Conservation (phyloP, 2,329 filamentous ascomycete genomes). For the Aspergillus neoniger region DNA sequence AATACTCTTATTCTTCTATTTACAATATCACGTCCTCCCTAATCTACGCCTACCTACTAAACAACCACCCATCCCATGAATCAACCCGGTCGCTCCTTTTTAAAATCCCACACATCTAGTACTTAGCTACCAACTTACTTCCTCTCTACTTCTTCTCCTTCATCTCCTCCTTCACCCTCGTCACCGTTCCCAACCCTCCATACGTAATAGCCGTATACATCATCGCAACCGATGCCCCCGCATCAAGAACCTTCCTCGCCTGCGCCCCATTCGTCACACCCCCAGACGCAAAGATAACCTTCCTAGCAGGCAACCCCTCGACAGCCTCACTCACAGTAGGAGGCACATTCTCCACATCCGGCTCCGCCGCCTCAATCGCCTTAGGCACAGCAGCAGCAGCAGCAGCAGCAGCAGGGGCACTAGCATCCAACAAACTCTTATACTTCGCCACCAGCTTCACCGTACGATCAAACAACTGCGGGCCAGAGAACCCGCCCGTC, state of each 20-base stretch:
- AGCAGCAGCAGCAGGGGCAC: slow-evolving; percentile 28
- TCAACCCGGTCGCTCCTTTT: background rate
- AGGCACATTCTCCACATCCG: slow-evolving; percentile 23
- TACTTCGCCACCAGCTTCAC: slow-evolving; percentile 78
- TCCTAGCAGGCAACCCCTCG: slow-evolving; percentile 42
- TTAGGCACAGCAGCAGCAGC: slow-evolving; percentile 13
- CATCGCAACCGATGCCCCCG: slow-evolving; percentile 88
- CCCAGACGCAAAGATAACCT: slow-evolving; percentile 90
- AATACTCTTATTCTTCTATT: background rate
- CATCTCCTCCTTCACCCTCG: slow-evolving; percentile 52
- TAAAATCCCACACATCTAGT: too few relatives aligned
- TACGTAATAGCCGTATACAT: slow-evolving; percentile 79
- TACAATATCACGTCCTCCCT: background rate
- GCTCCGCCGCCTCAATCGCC: slow-evolving; percentile 22
- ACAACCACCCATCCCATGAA: background rate
- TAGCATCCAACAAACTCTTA: slow-evolving; percentile 65
- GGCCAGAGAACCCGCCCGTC: slow-evolving; percentile 86
- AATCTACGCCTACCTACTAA: background rate
- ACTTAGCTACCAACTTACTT: too few relatives aligned
- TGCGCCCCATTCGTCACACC: slow-evolving; percentile 88
- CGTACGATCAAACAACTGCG: slow-evolving; percentile 81
- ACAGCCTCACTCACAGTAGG: slow-evolving; percentile 19
- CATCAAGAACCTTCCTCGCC: slow-evolving; percentile 77
- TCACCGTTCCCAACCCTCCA: slow-evolving; percentile 63
- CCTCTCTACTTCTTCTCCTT: slow-evolving; percentile 32